Conservation (phyloP, 495 filamentous ascomycete genomes). For the Neurospora tetrasperma region DNA sequence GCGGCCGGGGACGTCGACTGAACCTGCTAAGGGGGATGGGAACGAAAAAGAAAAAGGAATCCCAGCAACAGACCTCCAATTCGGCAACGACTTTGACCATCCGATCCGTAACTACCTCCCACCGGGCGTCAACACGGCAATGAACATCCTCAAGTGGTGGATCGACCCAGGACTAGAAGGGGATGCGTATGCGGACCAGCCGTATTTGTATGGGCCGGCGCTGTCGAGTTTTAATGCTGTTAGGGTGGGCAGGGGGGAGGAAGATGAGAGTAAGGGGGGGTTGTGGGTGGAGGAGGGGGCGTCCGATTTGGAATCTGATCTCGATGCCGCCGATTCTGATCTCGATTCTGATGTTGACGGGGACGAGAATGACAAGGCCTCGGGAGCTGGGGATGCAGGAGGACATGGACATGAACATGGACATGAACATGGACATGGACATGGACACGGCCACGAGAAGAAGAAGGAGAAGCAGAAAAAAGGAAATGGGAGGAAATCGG, state of each 20-base stretch:
- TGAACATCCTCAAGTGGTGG: constrained; percentile 73
- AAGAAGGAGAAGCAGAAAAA: not conserved
- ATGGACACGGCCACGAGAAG: not conserved
- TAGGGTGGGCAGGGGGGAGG: constrained; percentile 46
- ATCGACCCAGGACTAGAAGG: constrained; percentile 83
- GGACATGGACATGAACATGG: too few species aligned
- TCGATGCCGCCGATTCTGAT: too few species aligned
- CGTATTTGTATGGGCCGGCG: constrained; percentile 72
- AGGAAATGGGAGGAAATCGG: not conserved
- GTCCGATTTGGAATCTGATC: not conserved
- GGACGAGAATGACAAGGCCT: constrained; percentile 23
- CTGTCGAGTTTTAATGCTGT: constrained; percentile 66
- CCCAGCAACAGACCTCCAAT: constrained; percentile 63
- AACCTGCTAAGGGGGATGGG: not conserved
- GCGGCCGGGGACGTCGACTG: too few species aligned
- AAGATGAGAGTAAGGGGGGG: constrained; percentile 32
- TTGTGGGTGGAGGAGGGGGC: constrained; percentile 59
- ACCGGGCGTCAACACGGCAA: constrained; percentile 68
- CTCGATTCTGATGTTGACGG: constrained; percentile 53
- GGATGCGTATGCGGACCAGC: constrained; percentile 76
- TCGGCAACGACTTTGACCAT: constrained; percentile 86
- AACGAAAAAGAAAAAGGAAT: constrained; percentile 25
- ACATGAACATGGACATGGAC: constrained; percentile 19
- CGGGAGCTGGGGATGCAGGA: constrained; percentile 38
- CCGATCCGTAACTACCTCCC: constrained; percentile 81